Evolutionary conservation across 2,329 filamentous ascomycete genomes (phyloP).

Genomic region (Aspergillus amoenus): DNA sequence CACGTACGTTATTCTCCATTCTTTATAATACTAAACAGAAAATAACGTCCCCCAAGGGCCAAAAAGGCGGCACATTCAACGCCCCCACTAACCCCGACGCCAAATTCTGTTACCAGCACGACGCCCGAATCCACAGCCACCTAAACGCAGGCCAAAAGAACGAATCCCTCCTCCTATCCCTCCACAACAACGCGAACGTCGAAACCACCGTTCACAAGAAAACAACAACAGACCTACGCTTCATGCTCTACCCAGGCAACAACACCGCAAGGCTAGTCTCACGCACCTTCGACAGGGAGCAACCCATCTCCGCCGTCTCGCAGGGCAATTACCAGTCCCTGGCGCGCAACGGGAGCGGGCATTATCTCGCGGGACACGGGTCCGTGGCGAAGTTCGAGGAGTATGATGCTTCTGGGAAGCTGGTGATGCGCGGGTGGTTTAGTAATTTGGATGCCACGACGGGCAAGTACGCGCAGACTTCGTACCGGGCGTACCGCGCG

Average conservation of each 20-base stretch:
- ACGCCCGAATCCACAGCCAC: constrained; percentile 27
- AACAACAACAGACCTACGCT: background rate
- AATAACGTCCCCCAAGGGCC: constrained; percentile 16
- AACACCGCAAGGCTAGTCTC: constrained; percentile 17
- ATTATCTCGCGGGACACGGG: constrained; percentile 33
- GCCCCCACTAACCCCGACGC: background rate
- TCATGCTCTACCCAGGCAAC: constrained; percentile 20
- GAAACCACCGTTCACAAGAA: constrained; percentile 7
- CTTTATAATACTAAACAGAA: background rate
- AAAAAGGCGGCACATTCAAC: constrained; percentile 18
- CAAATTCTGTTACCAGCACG: constrained; percentile 26
- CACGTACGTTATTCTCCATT: constrained; percentile 15
- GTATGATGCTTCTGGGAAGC: constrained; percentile 25
- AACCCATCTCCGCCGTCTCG: constrained; percentile 23
- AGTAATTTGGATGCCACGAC: constrained; percentile 19
- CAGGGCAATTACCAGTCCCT: constrained; percentile 28
- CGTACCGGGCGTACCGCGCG: constrained; percentile 30
- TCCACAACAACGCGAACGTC: constrained; percentile 31
- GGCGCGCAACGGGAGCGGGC: constrained; percentile 13
- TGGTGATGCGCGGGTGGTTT: constrained; percentile 33
- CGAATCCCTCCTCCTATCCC: constrained; percentile 21
- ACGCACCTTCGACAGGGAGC: constrained; percentile 20
- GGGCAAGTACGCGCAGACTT: constrained; percentile 10
- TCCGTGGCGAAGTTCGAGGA: constrained; percentile 33
- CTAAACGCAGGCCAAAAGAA: constrained; percentile 17